Percentiles rank a stretch among this genome's conserved stretches.
Evolutionary conservation across 805 yeast genomes (phyloP).

Genomic region (Lipomyces yamanashiensis): DNA sequence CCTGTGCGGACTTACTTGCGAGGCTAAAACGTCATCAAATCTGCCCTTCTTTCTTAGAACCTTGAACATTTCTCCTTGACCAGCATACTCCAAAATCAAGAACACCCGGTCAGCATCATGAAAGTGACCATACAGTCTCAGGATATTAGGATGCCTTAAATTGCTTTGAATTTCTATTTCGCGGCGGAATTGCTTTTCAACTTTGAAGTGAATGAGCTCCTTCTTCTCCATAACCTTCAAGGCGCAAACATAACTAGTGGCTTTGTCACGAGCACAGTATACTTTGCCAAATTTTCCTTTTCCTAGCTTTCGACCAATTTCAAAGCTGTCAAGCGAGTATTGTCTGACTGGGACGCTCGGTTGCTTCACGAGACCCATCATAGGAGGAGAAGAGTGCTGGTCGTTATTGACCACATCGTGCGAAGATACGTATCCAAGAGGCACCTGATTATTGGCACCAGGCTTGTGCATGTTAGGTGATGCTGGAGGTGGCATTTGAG

Average conservation of each 20-base stretch:
- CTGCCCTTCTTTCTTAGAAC: constrained; percentile 67
- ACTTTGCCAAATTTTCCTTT: constrained; percentile 94
- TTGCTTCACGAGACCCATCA: constrained; percentile 12
- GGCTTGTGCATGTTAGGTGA: constrained; percentile 35
- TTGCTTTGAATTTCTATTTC: constrained; percentile 90
- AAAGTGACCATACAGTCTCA: constrained; percentile 84
- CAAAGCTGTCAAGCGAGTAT: constrained; percentile 67
- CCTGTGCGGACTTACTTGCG: constrained; percentile 47
- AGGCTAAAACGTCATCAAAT: constrained; percentile 73
- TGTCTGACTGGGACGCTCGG: constrained; percentile 36
- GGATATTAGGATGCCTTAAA: constrained; percentile 74
- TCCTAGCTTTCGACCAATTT: constrained; percentile 84
- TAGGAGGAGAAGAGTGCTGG: constrained; percentile 15
- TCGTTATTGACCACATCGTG: constrained; percentile 25
- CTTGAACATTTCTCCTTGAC: constrained; percentile 84
- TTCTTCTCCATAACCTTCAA: constrained; percentile 86
- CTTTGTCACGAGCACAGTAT: constrained; percentile 79
- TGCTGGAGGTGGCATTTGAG: constrained; percentile 35
- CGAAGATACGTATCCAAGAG: constrained; percentile 26
- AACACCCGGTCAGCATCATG: constrained; percentile 81
- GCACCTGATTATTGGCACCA: constrained; percentile 17
- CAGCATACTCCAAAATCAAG: constrained; percentile 80
- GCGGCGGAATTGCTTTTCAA: constrained; percentile 83
- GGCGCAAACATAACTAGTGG: constrained; percentile 82
- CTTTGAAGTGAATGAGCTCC: constrained; percentile 73